A percentile compares a stretch with the other conserved stretches of the same genome.
Evolutionary conservation across 805 yeast species (phyloP).

Genomic region (Pichia nanzhaoensis): DNA sequence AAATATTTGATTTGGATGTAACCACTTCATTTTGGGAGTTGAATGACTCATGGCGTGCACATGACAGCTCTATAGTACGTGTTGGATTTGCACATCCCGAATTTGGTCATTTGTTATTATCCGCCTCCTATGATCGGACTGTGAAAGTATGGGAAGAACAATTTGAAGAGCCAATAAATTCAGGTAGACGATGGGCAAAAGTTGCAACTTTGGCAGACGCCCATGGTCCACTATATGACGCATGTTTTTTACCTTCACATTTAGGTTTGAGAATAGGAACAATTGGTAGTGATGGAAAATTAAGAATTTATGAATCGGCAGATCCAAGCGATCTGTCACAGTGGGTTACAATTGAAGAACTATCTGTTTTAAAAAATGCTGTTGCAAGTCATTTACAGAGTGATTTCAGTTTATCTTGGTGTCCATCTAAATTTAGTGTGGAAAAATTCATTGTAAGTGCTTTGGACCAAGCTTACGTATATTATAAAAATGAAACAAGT

Average conservation of each 20-base stretch:
- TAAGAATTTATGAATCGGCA: slow-evolving; percentile 78
- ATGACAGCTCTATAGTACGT: slow-evolving; percentile 78
- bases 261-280: slow-evolving; percentile 77
- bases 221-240: slow-evolving; percentile 82
- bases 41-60: slow-evolving; percentile 92
- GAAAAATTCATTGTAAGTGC: slow-evolving; percentile 84
- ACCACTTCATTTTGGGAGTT: slow-evolving; percentile 70
- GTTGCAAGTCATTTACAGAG: slow-evolving; percentile 80
- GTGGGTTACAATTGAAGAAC: slow-evolving; percentile 75
- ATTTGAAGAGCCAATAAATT: slow-evolving; percentile 63
- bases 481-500: slow-evolving; percentile 41
- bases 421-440: slow-evolving; percentile 73
- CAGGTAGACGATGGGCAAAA: slow-evolving; percentile 80
- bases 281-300: slow-evolving; percentile 82
- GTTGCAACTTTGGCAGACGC: slow-evolving; percentile 77
- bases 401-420: slow-evolving; percentile 84
- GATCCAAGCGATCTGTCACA: slow-evolving; percentile 83
- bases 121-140: slow-evolving; percentile 86
- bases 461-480: slow-evolving; percentile 81
- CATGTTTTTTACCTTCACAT: slow-evolving; percentile 83
- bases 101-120: slow-evolving; percentile 78
- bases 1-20: slow-evolving; percentile 73
- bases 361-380: slow-evolving; percentile 56
- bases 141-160: slow-evolving; percentile 89
- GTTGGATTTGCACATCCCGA: slow-evolving; percentile 94